Evolutionary conservation across 768 basidiomycete species (phyloP), one percentile per base, ranked within the genome.

Genomic region (Trametes punicea): DNA sequence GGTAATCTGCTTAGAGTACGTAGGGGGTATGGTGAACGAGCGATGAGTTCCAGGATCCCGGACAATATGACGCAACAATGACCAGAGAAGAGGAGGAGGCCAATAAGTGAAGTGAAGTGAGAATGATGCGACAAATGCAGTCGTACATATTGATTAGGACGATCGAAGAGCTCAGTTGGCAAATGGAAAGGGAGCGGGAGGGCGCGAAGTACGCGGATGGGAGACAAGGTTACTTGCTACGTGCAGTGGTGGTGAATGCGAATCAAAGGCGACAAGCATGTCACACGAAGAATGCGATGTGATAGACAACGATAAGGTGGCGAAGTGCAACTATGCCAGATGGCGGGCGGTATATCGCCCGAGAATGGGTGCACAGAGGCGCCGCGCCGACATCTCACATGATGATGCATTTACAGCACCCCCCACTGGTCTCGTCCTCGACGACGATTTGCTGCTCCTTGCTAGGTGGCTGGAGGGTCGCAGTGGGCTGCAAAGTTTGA

Each of bases 321-420:
- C 16, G 4, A 15, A 27, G n/a, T 25, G 33, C 11, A 10, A 36
- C n/a, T 26, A 53, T 25, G 30, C 20, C 26, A 46, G 11, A 20
- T 10, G 11, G 47, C 15, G 40, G 23, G 27, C 53, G 26, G 45
- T 1, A 29, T 21, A 31, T 34, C 34, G 41, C 51, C 31, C 18
- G 18, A 13, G 29, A 20, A 5, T 29, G 21, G 9, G 36, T 7
- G 40, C 49, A 26, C 49, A 48, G 6, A 15, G 30, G 51, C 57
- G 39, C 38, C 30, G 34, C 23, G 27, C 36, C 55, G 20, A 42
- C 26, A 46, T 54, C 70, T 90, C 82, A 92, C 90, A 92, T 92
- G 69, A 92, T 79, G 63, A 88, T 73, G 72, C 90, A 92, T 72
- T 85, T 88, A 77, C 90, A 92, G 67, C 90, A 91, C 34, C 86